Conservation (phyloP, 139 green algal species). For the Ettlia oleoabundans region DNA sequence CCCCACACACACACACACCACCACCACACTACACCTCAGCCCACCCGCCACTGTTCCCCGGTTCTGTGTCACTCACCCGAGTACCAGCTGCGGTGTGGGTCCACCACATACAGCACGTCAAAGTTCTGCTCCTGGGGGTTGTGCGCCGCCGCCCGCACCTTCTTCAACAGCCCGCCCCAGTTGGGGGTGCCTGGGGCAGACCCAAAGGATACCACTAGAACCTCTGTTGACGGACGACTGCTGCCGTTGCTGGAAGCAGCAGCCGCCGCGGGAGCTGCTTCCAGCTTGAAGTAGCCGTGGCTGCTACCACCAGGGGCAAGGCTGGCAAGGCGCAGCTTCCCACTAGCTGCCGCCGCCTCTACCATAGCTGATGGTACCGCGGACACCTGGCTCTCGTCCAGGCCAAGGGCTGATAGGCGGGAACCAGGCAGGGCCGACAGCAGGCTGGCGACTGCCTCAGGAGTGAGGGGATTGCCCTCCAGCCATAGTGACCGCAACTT, state of each 20-base stretch:
- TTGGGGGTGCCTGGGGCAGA: conserved; percentile 94
- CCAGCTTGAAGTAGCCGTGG: conserved; percentile 88
- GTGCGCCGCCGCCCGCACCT: conserved; percentile 44
- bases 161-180: conserved; percentile 84
- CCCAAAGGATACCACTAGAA: conserved; percentile 93
- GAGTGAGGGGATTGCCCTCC: conserved; percentile 78
- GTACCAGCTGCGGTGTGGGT: conserved; percentile 80
- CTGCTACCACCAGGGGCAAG: conserved; percentile 27
- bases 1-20: not conserved
- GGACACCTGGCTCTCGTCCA: conserved; percentile 53
- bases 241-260: conserved; percentile 29
- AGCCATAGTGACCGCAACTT: conserved; percentile 66
- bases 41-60: not conserved
- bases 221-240: conserved; percentile 8
- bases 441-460: conserved; percentile 37
- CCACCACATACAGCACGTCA: conserved; percentile 88
- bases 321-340: conserved; percentile 25
- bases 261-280: conserved; percentile 25
- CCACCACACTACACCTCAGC: too few relatives aligned
- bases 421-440: conserved; percentile 29
- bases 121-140: conserved; percentile 53
- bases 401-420: conserved; percentile 39
- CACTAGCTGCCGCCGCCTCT: conserved; percentile 11
- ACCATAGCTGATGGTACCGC: not conserved
- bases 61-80: conserved; percentile 36